Evolutionary conservation across 1,284 basidiomycete genomes (phyloP), one percentile per base, ranked within the genome.

Genomic region (Trichosporon coremiiforme): DNA sequence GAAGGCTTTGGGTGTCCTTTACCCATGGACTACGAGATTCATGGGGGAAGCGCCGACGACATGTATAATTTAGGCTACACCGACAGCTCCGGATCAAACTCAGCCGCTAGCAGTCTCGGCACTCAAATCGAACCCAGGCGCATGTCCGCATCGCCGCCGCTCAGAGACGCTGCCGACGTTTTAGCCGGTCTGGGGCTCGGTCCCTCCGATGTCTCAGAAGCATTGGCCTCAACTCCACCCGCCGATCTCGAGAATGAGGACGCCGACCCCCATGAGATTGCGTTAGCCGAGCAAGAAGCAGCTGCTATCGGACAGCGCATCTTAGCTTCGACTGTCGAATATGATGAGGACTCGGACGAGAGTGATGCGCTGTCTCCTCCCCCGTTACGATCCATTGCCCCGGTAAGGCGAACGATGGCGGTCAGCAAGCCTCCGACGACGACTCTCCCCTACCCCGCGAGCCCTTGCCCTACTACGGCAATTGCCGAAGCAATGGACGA

Each of bases 301-400:
- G 67, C 62, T 9, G 67, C 66, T 0, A 70, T 73, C 33, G 72
- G 72, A 1, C 70, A 71, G 60, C 72, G 72, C 20, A 70, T 73
- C 64, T 63, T 73, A 17, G 72, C 72, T 4, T 66, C 70, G 12
- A 73, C 73, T 4, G 47, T 74, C 33, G 73, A 74, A 57, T 74
- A 74, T 25, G 70, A 71, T 17, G 70, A 71, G 20, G 69, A 67
- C 7, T 53, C 64, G 17, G 66, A 67, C 22, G 60, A 66, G 15
- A 53, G 65, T 36, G 55, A 68, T 35, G 65, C 53, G 29, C 10
- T 53, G 45, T 53, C 57, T 4, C 38, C 65, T 15, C 50, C 47
- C 7, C 63, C 63, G 8, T 31, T n/a, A 4, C 17, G 13, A 31
- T n/a, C 57, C 12, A 33, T 17, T 15, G 31, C 57, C 2, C 31